Percentiles rank a stretch among this genome's conserved stretches.
Evolutionary conservation across 805 yeast species (phyloP).

Genomic region (Candida stauntonica): DNA sequence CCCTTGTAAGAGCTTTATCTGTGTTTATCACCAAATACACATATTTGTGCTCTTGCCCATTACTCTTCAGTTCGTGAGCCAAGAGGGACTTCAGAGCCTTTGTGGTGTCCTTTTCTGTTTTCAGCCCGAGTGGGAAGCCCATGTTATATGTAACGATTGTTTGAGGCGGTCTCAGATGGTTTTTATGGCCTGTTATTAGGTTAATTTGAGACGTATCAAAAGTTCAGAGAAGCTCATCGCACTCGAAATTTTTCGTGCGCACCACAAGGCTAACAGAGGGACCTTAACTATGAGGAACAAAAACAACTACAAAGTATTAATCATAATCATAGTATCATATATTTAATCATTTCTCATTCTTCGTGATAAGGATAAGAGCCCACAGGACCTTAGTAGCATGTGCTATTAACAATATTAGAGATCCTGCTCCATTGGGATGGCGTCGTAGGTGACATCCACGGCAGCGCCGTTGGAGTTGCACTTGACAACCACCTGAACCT

Average conservation of each 20-base stretch:
- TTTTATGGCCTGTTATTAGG: no score
- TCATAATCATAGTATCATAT: neutral
- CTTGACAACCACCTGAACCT: conserved; percentile 55
- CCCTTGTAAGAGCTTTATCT: conserved; percentile 37
- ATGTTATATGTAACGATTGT: neutral
- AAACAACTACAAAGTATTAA: no score
- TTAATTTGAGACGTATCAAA: no score
- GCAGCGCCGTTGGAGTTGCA: conserved; percentile 65
- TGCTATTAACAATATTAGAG: no score
- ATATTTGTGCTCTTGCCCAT: conserved; percentile 10
- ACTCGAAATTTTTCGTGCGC: no score
- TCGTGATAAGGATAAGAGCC: no score
- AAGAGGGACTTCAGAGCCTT: conserved; percentile 27
- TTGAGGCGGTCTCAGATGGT: no score
- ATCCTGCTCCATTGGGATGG: conserved; percentile 31
- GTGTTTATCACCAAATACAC: conserved; percentile 43
- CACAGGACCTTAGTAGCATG: no score
- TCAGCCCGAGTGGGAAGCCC: conserved; percentile 10
- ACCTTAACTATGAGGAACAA: no score
- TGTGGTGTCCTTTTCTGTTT: conserved; percentile 13
- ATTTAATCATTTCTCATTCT: neutral
- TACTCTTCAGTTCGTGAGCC: conserved; percentile 25
- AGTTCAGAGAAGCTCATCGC: no score
- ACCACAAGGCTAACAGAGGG: no score
- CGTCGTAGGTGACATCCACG: conserved; percentile 60